Percentiles rank a stretch among this genome's conserved stretches.
Evolutionary conservation across 1,284 basidiomycete genomes (phyloP).

Genomic region (Sporisorium iseilematis-ciliati): DNA sequence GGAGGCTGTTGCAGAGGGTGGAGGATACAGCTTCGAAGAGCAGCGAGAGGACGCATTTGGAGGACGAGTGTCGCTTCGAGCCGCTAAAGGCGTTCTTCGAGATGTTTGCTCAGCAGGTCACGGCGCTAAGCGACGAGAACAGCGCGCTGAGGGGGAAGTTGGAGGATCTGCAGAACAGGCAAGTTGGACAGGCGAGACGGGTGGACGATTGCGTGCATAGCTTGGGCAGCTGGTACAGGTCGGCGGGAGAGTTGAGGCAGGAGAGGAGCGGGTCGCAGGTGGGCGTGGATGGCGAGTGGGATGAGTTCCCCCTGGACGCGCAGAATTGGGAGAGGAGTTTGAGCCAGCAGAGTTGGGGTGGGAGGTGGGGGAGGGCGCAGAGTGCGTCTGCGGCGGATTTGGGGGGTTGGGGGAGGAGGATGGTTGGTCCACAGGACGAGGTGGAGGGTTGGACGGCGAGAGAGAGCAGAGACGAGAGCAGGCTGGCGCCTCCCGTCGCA

Average conservation of each 20-base stretch:
- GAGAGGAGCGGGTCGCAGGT: conserved; percentile 27
- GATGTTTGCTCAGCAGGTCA: conserved; percentile 26
- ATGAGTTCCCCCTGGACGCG: conserved; percentile 49
- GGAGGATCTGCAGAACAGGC: conserved; percentile 28
- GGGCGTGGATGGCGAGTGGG: conserved; percentile 51
- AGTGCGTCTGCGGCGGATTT: conserved; percentile 34
- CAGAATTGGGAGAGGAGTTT: conserved; percentile 46
- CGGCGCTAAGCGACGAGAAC: conserved; percentile 40
- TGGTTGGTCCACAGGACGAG: background rate
- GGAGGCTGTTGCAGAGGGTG: conserved; percentile 8
- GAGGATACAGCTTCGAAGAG: conserved; percentile 18
- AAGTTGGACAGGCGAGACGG: conserved; percentile 20
- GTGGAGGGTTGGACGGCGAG: background rate
- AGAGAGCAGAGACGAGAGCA: no score
- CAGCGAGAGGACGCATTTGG: conserved; percentile 21
- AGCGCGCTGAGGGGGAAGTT: conserved; percentile 20
- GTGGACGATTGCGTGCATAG: conserved; percentile 47
- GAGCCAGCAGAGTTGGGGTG: conserved; percentile 31
- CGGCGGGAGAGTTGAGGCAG: conserved; percentile 24
- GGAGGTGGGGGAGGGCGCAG: conserved; percentile 16
- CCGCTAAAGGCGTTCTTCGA: conserved; percentile 48
- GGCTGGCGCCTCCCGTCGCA: background rate
- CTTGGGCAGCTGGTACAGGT: conserved; percentile 47
- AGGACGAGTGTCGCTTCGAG: conserved; percentile 43
- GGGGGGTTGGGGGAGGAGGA: conserved; percentile 13